Conservation (phyloP, 305 asterid genomes). For the Petunia hybrid region DNA sequence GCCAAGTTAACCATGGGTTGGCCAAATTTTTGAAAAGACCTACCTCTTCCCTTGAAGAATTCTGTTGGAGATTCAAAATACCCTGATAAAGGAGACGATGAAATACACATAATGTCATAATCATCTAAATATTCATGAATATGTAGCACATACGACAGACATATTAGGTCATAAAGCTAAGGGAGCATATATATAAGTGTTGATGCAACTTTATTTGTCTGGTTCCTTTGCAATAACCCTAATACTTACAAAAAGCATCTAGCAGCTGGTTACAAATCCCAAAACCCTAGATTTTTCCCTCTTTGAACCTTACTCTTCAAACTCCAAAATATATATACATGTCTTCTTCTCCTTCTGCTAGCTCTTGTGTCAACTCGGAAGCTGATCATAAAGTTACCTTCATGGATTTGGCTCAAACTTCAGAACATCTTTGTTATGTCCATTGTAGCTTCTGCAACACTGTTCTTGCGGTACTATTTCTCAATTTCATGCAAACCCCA, state of each 20-base stretch:
- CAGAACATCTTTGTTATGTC: slow-evolving; percentile 94
- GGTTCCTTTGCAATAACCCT: background rate
- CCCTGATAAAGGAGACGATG: background rate
- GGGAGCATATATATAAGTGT: background rate
- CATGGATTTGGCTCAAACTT: slow-evolving; percentile 75
- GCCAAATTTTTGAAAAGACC: slow-evolving; percentile 5
- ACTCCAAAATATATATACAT: background rate
- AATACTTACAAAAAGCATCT: background rate
- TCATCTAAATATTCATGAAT: background rate
- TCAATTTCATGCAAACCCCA: slow-evolving; percentile 32
- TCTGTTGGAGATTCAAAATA: background rate
- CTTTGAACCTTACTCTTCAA: background rate
- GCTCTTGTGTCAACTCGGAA: slow-evolving; percentile 28
- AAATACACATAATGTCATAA: background rate
- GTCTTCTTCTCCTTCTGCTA: slow-evolving; percentile 23
- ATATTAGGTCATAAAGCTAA: background rate
- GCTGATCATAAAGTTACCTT: slow-evolving; percentile 28
- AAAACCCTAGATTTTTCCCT: background rate
- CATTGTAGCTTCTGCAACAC: slow-evolving; percentile 97
- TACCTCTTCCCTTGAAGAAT: background rate
- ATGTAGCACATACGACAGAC: no score
- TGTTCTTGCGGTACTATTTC: slow-evolving; percentile 81
- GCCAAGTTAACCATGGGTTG: background rate
- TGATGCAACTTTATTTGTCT: background rate
- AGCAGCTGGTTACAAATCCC: background rate